phyloP scores from a whole-genome alignment of 805 yeast species.

The Saturnispora bothae region DNA sequence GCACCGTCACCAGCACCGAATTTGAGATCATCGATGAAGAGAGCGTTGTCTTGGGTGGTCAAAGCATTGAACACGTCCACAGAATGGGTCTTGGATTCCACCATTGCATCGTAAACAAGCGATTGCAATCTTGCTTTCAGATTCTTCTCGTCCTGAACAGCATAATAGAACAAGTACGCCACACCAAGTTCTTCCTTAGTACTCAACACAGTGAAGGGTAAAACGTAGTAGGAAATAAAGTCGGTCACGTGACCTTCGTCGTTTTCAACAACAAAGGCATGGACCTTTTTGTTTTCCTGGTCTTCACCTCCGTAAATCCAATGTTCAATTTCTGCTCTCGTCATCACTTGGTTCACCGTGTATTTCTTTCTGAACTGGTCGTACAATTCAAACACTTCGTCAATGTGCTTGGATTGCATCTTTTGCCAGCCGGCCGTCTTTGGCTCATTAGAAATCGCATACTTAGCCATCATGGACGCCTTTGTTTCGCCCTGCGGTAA shows the following conservation, averaged over 20 bases:
- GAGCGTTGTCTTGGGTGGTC: constrained; percentile 79
- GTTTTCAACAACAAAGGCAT: constrained; percentile 65
- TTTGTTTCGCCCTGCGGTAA: constrained; percentile 64
- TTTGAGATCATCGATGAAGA: constrained; percentile 71
- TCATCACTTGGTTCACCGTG: constrained; percentile 62
- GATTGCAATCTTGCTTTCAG: constrained; percentile 17
- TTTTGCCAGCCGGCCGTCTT: constrained; percentile 45
- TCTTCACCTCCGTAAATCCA: constrained; percentile 57
- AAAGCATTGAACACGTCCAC: constrained; percentile 93
- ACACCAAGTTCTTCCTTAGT: constrained; percentile 67
- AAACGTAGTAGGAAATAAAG: constrained; percentile 77
- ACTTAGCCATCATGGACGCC: constrained; percentile 53
- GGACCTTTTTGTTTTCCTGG: constrained; percentile 42
- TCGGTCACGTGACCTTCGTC: constrained; percentile 59
- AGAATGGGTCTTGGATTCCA: constrained; percentile 53
- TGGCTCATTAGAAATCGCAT: constrained; percentile 43
- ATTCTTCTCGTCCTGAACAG: constrained; percentile 37
- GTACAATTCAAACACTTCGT: constrained; percentile 50
- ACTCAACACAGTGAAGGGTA: constrained; percentile 77
- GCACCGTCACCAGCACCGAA: constrained; percentile 93
- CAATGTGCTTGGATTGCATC: constrained; percentile 52
- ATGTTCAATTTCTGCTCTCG: constrained; percentile 58
- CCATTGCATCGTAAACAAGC: constrained; percentile 30
- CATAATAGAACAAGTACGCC: constrained; percentile 87
- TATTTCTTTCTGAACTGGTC: constrained; percentile 54